Evolutionary conservation across 2,329 filamentous ascomycete genomes (phyloP).

Genomic region (Ceratocystis harringtonii): DNA sequence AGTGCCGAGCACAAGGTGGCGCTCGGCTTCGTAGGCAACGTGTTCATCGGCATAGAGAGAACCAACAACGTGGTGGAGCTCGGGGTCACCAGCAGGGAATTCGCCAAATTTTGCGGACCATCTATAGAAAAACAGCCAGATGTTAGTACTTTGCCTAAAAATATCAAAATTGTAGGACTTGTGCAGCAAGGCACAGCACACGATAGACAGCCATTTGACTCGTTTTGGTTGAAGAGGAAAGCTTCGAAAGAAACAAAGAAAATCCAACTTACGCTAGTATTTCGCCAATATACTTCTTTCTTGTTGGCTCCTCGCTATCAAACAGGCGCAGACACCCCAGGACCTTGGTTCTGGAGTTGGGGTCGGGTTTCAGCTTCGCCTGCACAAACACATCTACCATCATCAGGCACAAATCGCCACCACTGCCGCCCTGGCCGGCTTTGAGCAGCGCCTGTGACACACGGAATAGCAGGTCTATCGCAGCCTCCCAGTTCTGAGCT

Average conservation of each 20-base stretch:
- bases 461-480: slow-evolving; percentile 70
- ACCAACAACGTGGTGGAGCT: slow-evolving; percentile 84
- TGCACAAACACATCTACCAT: slow-evolving; percentile 85
- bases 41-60: slow-evolving; percentile 83
- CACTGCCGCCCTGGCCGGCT: slow-evolving; percentile 85
- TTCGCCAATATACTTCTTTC: slow-evolving; percentile 83
- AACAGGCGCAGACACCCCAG: slow-evolving; percentile 71
- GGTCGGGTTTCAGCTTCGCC: slow-evolving; percentile 62
- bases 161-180: not conserved
- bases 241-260: not conserved
- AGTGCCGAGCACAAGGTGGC: slow-evolving; percentile 76
- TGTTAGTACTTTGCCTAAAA: not conserved
- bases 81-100: slow-evolving; percentile 80
- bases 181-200: not conserved
- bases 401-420: slow-evolving; percentile 76
- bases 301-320: slow-evolving; percentile 66
- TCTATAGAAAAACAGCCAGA: slow-evolving; percentile 20
- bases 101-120: slow-evolving; percentile 82
- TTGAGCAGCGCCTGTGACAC: slow-evolving; percentile 76
- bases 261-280: slow-evolving; percentile 51
- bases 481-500: slow-evolving; percentile 65
- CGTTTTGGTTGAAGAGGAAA: not conserved
- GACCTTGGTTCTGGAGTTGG: slow-evolving; percentile 57
- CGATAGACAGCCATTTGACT: no score
- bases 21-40: slow-evolving; percentile 84